A percentile compares a stretch with the other conserved stretches of the same genome.
phyloP scores from a whole-genome alignment of 306 rosid species.

The Dryas drummondii region DNA sequence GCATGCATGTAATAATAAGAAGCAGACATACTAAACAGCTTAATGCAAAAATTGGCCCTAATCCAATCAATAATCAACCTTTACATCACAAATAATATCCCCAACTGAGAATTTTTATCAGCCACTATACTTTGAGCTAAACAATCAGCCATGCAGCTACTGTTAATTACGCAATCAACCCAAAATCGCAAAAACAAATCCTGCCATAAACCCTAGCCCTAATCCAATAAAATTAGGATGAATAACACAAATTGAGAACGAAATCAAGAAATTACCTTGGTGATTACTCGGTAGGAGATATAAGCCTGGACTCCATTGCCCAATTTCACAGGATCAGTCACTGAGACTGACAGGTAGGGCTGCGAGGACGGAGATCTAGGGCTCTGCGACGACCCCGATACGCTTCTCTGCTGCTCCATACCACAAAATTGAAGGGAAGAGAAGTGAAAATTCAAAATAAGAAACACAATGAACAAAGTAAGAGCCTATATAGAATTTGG shows the following conservation, averaged over 20 bases:
- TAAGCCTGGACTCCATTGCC: conserved; percentile 99
- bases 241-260: background rate
- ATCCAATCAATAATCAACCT: background rate
- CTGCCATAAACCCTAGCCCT: background rate
- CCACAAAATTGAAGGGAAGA: background rate
- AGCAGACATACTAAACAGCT: background rate
- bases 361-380: conserved; percentile 94
- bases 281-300: conserved; percentile 91
- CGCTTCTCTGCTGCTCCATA: conserved; percentile 73
- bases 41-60: background rate
- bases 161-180: background rate
- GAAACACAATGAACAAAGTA: background rate
- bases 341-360: conserved; percentile 79
- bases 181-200: background rate
- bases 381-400: conserved; percentile 71
- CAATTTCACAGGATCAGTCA: conserved; percentile 92
- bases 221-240: background rate
- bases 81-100: background rate
- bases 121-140: background rate
- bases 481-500: background rate
- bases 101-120: background rate
- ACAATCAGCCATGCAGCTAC: background rate
- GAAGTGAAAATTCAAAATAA: background rate
- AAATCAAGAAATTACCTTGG: conserved; percentile 46
- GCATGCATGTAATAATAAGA: background rate